Percentiles rank a stretch among this genome's conserved stretches.
Conservation (phyloP, 306 rosid species). For the Casuarina equisetifolia region DNA sequence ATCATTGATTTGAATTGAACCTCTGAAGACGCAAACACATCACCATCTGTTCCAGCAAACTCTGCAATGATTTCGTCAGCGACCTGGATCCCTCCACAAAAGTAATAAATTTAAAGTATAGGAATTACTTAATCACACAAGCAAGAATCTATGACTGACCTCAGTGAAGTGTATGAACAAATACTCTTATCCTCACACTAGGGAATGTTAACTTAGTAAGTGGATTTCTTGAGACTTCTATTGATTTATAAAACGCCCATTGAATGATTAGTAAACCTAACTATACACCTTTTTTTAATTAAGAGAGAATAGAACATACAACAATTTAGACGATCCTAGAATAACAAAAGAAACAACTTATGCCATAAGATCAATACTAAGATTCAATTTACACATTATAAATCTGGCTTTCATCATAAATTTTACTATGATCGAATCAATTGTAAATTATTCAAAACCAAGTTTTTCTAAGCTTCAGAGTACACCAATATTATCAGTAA, state of each 20-base stretch:
- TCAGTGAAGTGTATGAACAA: neutral
- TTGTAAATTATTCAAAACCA: neutral
- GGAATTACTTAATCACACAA: neutral
- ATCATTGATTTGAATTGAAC: slow-evolving; percentile 19
- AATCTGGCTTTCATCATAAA: neutral
- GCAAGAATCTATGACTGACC: neutral
- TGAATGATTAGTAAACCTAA: too few species aligned
- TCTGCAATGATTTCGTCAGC: slow-evolving; percentile 38
- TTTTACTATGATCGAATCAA: neutral
- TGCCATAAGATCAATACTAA: neutral
- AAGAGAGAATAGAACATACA: neutral
- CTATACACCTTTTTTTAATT: too few species aligned
- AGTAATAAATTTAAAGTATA: neutral
- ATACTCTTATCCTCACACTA: neutral
- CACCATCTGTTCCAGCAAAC: slow-evolving; percentile 13
- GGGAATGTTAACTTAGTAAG: neutral
- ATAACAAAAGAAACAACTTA: neutral
- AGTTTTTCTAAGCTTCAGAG: neutral
- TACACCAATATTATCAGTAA: neutral
- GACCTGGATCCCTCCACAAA: slow-evolving; percentile 23
- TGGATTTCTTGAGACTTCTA: too few species aligned
- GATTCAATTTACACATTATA: neutral
- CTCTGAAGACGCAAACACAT: slow-evolving; percentile 20
- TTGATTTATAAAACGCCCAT: too few species aligned
- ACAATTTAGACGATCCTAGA: neutral